Conservation (phyloP, 2,329 filamentous ascomycete genomes). For the Drechslerella dactyloides region DNA sequence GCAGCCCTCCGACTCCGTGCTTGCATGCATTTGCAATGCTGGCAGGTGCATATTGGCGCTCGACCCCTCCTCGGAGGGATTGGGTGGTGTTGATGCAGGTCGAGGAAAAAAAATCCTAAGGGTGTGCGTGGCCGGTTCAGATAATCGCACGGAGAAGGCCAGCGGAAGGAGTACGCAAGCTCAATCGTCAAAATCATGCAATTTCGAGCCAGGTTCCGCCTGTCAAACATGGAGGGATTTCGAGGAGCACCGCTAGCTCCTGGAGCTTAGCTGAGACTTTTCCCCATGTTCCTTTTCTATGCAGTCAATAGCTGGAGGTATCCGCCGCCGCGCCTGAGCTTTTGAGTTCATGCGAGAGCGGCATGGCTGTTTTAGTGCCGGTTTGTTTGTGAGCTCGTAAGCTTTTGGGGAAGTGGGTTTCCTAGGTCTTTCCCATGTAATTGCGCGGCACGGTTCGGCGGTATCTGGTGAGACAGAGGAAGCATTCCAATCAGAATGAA, state of each 20-base stretch:
- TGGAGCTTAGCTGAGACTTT: constrained; percentile 30
- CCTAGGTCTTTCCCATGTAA: constrained; percentile 41
- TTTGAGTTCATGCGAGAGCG: constrained; percentile 38
- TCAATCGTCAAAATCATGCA: constrained; percentile 39
- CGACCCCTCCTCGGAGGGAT: constrained; percentile 29
- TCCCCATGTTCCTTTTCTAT: constrained; percentile 19
- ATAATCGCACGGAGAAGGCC: constrained; percentile 16
- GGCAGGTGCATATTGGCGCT: constrained; percentile 31
- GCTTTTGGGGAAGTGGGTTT: constrained; percentile 12
- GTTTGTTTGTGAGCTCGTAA: constrained; percentile 39
- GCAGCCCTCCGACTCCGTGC: constrained; percentile 1
- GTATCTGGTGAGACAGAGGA: constrained; percentile 13
- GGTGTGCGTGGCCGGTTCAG: constrained; percentile 18
- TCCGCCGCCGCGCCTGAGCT: constrained; percentile 46
- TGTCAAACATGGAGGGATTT: constrained; percentile 32
- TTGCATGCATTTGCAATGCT: constrained; percentile 43
- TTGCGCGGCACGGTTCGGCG: constrained; percentile 47
- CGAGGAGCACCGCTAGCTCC: not conserved
- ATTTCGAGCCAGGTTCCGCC: constrained; percentile 39
- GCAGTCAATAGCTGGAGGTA: constrained; percentile 22
- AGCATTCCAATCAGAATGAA: constrained; percentile 47
- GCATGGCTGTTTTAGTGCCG: constrained; percentile 42
- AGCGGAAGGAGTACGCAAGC: constrained; percentile 48
- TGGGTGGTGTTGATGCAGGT: constrained; percentile 32
- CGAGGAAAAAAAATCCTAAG: not conserved